Base-by-base conservation (phyloP, 2,329 filamentous ascomycete genomes). In the Cytospora leucostoma region DNA sequence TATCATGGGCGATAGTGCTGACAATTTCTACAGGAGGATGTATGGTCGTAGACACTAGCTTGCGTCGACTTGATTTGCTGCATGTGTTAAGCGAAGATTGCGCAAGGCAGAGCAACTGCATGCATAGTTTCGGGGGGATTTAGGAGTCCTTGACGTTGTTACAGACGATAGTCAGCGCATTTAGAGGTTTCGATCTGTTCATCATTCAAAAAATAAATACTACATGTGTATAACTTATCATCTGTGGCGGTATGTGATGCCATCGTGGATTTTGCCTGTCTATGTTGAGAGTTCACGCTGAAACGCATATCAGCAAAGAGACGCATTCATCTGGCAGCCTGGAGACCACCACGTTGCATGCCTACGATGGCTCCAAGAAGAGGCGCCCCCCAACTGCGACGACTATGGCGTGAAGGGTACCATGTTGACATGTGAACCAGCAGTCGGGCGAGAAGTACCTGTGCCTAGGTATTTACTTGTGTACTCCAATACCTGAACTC, bases 21-120 rank as follows among this genome's bases (percentile, higher is more conserved):
- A 79, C 67, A 40, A 54, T 50, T 38, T 62, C 40, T 68, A 71
- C 67, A 89, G 87, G 87, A 90, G 83, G 87, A 90, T 71, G 87
- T 90, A 58, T 90, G 87, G 87, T 90, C 86, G 74, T 89, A 78
- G 78, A 68, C 44, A 40, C 40, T n/a, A 37, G 49, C 12, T 50
- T 37, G 27, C 34, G 47, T 58, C 35, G 12, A 32, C 58, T 35
- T 37, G 33, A 49, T 59, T 58, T 62, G 61, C 60, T 63, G 27
- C 27, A 27, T 27, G 27, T 27, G 59, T 66, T 67, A 35, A 61
- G 64, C 58, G 53, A 50, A 44, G 33, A 55, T 40, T 38, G 15
- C 33, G 21, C 37, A 44, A 35, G 35, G 32, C 47, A 54, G n/a
- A 50, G 51, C 27, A 54, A 53, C 37, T 52, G 47, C 37, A 56